Percentiles rank a stretch among this genome's conserved stretches.
phyloP scores from a whole-genome alignment of 352 stramenopile genomes.

The Globisporangium abappressorium region DNA sequence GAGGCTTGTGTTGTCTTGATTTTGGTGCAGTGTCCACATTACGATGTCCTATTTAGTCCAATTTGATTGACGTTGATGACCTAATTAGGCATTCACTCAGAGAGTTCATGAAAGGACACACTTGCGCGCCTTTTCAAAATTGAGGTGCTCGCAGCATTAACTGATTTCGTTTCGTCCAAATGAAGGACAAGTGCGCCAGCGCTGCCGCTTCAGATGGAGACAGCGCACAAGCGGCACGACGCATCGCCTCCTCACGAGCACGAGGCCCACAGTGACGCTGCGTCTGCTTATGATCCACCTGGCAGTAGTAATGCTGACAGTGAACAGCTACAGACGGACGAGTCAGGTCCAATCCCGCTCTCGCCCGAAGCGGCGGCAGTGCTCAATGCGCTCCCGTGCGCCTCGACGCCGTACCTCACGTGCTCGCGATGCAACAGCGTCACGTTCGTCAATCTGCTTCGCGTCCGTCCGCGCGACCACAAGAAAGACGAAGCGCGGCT shows the following conservation, averaged over 20 bases:
- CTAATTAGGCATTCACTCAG: too few relatives aligned
- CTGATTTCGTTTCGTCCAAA: background rate
- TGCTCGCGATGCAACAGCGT: constrained; percentile 79
- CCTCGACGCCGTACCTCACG: constrained; percentile 73
- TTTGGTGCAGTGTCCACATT: too few relatives aligned
- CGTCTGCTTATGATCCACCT: background rate
- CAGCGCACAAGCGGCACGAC: background rate
- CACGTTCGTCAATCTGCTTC: constrained; percentile 65
- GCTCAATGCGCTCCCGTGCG: constrained; percentile 18
- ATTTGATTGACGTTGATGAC: too few relatives aligned
- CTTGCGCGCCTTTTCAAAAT: too few relatives aligned
- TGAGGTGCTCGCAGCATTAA: too few relatives aligned
- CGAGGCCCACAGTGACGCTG: background rate
- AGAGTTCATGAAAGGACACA: background rate
- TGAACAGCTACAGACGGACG: background rate
- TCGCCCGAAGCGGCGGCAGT: constrained; percentile 9
- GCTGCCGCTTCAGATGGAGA: constrained; percentile 2
- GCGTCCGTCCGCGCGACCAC: constrained; percentile 26
- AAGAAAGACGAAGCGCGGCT: constrained; percentile 18
- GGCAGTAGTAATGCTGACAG: too few relatives aligned
- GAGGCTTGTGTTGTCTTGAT: too few relatives aligned
- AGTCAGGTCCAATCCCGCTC: background rate
- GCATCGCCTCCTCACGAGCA: background rate
- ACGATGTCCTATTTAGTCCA: too few relatives aligned
- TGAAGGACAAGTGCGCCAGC: background rate